phyloP scores from a whole-genome alignment of 257 asterid species.

The Solanum virginianum region DNA sequence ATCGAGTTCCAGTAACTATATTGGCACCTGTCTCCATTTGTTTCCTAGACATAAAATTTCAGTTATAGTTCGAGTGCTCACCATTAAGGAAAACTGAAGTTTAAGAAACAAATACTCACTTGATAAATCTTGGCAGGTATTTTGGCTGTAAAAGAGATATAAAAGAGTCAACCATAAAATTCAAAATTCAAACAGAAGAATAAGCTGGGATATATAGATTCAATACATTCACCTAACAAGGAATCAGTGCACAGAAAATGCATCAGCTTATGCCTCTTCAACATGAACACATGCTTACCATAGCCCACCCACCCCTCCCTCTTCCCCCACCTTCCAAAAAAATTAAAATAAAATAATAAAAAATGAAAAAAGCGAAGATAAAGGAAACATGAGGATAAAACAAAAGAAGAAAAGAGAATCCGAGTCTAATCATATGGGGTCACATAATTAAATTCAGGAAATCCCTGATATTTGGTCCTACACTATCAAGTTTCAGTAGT shows the following conservation, averaged over 20 bases:
- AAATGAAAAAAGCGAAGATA: not conserved
- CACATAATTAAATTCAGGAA: not conserved
- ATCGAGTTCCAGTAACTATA: slow-evolving; percentile 95
- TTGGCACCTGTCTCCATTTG: slow-evolving; percentile 88
- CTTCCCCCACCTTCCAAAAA: not conserved
- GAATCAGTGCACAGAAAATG: not conserved
- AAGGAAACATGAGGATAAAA: not conserved
- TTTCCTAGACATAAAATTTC: slow-evolving; percentile 36
- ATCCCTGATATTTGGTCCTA: not conserved
- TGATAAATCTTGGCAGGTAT: slow-evolving; percentile 82
- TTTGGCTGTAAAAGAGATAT: slow-evolving; percentile 55
- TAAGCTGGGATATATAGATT: not conserved
- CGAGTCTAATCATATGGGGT: not conserved
- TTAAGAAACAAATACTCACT: slow-evolving; percentile 32
- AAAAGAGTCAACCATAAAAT: slow-evolving; percentile 6
- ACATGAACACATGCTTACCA: not conserved
- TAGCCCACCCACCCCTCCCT: not conserved
- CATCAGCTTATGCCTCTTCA: not conserved
- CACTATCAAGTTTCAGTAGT: not conserved
- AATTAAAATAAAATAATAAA: too few species aligned
- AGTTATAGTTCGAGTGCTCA: slow-evolving; percentile 3
- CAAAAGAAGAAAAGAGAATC: not conserved
- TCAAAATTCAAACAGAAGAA: not conserved
- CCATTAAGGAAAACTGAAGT: not conserved
- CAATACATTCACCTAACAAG: not conserved